phyloP scores from a whole-genome alignment of 148 eudicot species.

The Rhododendron mucronatum region DNA sequence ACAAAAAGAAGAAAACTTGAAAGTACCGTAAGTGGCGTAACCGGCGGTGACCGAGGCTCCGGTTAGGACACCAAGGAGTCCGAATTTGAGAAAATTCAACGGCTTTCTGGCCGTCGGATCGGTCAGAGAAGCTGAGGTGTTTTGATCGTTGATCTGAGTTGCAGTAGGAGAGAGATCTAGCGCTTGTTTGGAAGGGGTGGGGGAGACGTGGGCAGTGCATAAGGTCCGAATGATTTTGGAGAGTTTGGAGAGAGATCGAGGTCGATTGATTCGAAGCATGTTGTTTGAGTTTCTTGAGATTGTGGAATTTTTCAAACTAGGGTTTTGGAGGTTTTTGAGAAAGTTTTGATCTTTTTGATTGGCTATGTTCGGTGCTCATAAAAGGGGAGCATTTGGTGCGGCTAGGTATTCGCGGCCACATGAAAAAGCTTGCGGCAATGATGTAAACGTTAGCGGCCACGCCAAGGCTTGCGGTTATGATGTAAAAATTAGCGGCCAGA shows the following conservation, averaged over 20 bases:
- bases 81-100: conserved; percentile 1
- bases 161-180: conserved; percentile 1
- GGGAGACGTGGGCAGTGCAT: not conserved
- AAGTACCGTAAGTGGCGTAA: conserved; percentile 8
- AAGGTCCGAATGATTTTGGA: not conserved
- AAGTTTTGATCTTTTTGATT: not conserved
- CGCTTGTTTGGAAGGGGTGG: not conserved
- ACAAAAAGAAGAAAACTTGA: not conserved
- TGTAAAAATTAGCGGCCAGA: no score
- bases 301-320: not conserved
- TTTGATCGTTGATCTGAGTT: conserved; percentile 4
- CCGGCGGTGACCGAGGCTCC: conserved; percentile 6
- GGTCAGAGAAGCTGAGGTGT: not conserved
- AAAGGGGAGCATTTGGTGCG: not conserved
- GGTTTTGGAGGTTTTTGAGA: conserved; percentile 2
- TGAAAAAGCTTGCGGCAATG: no score
- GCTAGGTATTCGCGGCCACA: no score
- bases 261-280: conserved; percentile 9
- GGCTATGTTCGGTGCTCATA: not conserved
- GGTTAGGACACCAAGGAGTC: not conserved
- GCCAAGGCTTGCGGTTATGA: no score
- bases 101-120: not conserved
- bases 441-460: no score
- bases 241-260: not conserved
- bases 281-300: not conserved